Evolutionary conservation across 1,284 basidiomycete species (phyloP).

Genomic region (Cerrena zonata): DNA sequence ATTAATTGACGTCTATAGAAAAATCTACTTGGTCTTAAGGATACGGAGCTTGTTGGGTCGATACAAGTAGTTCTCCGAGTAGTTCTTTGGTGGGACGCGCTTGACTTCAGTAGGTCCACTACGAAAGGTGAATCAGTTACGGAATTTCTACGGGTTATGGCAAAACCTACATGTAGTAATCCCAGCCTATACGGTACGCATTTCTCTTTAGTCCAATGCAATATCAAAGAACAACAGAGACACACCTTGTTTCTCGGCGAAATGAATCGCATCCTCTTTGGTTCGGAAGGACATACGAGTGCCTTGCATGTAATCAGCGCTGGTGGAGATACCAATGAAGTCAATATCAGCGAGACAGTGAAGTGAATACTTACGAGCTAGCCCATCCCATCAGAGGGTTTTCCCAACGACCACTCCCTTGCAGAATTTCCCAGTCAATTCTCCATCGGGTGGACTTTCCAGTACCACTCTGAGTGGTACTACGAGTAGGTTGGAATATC

Average conservation of each 20-base stretch:
- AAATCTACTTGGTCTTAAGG: slow-evolving; percentile 82
- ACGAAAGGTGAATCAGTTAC: slow-evolving; percentile 25
- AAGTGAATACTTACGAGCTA: slow-evolving; percentile 60
- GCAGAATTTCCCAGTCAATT: slow-evolving; percentile 90
- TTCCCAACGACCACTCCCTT: slow-evolving; percentile 90
- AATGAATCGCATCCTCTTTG: slow-evolving; percentile 90
- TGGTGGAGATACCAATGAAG: slow-evolving; percentile 26
- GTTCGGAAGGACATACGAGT: slow-evolving; percentile 82
- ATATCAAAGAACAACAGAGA: slow-evolving; percentile 9
- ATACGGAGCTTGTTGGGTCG: slow-evolving; percentile 79
- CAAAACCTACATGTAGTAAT: slow-evolving; percentile 66
- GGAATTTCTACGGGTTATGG: neutral
- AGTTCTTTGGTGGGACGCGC: slow-evolving; percentile 85
- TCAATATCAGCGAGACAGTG: neutral
- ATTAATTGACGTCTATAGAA: neutral
- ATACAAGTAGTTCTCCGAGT: slow-evolving; percentile 88
- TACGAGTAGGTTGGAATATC: slow-evolving; percentile 90
- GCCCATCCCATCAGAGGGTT: slow-evolving; percentile 99
- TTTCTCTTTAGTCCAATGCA: slow-evolving; percentile 1
- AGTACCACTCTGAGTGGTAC: slow-evolving; percentile 91
- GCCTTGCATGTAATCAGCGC: slow-evolving; percentile 97
- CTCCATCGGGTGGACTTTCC: slow-evolving; percentile 87
- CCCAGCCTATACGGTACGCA: too few relatives aligned
- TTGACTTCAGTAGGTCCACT: slow-evolving; percentile 68
- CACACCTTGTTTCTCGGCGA: slow-evolving; percentile 86